Evolutionary conservation across 768 basidiomycete species (phyloP).

Genomic region (Flagelloscypha sp.): DNA sequence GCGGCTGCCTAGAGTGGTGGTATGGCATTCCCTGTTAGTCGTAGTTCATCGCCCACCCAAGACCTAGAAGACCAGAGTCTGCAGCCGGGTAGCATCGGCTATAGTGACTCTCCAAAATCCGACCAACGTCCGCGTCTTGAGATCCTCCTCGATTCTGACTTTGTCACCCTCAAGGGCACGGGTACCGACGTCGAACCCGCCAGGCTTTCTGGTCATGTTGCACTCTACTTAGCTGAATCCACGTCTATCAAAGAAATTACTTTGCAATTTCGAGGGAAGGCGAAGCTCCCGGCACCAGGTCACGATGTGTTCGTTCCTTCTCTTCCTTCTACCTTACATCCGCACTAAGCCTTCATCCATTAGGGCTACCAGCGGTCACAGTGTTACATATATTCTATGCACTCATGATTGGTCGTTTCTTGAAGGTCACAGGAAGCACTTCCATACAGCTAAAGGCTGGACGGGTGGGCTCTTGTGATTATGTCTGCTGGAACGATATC

Average conservation of each 20-base stretch:
- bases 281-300: constrained; percentile 51
- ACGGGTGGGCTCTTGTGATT: too few relatives aligned
- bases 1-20: too few relatives aligned
- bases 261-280: constrained; percentile 80
- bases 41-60: too few relatives aligned
- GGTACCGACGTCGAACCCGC: constrained; percentile 81
- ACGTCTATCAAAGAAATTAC: constrained; percentile 81
- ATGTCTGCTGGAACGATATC: too few relatives aligned
- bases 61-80: too few relatives aligned
- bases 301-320: constrained; percentile 48
- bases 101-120: too few relatives aligned
- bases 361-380: constrained; percentile 34
- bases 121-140: constrained; percentile 57
- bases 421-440: constrained; percentile 67
- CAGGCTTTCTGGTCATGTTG: constrained; percentile 72
- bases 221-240: constrained; percentile 70
- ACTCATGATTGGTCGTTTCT: constrained; percentile 92
- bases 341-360: constrained; percentile 17
- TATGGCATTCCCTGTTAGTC: too few relatives aligned
- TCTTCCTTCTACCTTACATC: constrained; percentile 7
- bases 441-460: constrained; percentile 90
- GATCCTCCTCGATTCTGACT: constrained; percentile 65
- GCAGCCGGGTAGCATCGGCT: too few relatives aligned
- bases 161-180: constrained; percentile 65
- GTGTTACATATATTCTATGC: constrained; percentile 56